Percentiles rank a stretch among this genome's conserved stretches.
phyloP scores from a whole-genome alignment of 805 yeast species.

The Metschnikowia bowlesiae region DNA sequence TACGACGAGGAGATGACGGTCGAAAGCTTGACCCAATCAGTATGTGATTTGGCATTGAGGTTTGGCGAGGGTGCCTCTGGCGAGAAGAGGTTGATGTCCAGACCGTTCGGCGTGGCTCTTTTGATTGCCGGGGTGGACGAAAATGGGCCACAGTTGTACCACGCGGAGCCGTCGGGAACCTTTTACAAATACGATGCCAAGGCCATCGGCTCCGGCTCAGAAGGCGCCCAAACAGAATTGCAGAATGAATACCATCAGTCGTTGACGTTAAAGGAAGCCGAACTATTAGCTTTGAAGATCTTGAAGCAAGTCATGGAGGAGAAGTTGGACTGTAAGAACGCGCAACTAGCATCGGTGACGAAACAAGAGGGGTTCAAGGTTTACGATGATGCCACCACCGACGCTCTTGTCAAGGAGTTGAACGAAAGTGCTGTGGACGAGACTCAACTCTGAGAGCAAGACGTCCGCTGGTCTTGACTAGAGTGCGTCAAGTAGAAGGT shows the following conservation, averaged over 20 bases:
- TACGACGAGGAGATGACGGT: constrained; percentile 91
- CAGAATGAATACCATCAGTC: constrained; percentile 95
- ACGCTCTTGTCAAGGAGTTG: constrained; percentile 70
- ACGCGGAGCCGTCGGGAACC: constrained; percentile 99
- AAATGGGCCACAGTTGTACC: constrained; percentile 93
- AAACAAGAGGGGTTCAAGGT: constrained; percentile 79
- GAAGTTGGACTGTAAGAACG: constrained; percentile 89
- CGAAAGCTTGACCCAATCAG: constrained; percentile 91
- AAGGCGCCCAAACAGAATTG: constrained; percentile 97
- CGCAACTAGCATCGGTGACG: constrained; percentile 92
- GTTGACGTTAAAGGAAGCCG: constrained; percentile 88
- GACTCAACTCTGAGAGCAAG: constrained; percentile 7
- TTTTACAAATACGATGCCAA: constrained; percentile 97
- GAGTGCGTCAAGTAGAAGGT: background rate
- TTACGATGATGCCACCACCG: constrained; percentile 78
- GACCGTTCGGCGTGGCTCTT: constrained; percentile 98
- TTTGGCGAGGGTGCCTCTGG: constrained; percentile 98
- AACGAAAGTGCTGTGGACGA: constrained; percentile 46
- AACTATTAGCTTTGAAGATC: constrained; percentile 78
- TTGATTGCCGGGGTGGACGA: constrained; percentile 94
- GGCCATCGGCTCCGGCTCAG: constrained; percentile 98
- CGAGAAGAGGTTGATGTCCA: constrained; percentile 90
- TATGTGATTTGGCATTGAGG: constrained; percentile 92
- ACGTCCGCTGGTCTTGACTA: background rate
- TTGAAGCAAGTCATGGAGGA: constrained; percentile 99